These are phyloP conservation scores for Porphyrellus sp. DNA, from an alignment of 1,284 basidiomycete genomes.

Conservation along the genomic window DNA sequence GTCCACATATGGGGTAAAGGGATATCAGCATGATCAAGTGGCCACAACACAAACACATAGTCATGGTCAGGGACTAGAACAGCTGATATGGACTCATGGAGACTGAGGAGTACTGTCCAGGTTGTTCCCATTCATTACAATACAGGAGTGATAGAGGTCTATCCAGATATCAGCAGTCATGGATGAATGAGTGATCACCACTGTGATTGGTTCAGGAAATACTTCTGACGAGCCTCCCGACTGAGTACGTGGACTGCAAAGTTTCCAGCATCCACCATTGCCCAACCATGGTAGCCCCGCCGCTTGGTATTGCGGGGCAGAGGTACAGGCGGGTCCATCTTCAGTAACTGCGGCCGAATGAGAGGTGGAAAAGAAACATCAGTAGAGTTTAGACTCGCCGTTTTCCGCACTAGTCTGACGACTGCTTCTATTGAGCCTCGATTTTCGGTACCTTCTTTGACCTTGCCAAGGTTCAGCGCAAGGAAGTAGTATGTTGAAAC, in stretches of 20 bases:
- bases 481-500: background rate
- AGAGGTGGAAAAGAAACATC: background rate
- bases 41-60: no score
- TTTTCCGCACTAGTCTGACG: conserved; percentile 62
- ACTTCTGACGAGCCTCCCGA: conserved; percentile 57
- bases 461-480: conserved; percentile 38
- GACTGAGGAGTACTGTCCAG: no score
- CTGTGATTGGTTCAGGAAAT: conserved; percentile 45
- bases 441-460: conserved; percentile 78
- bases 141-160: no score
- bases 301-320: conserved; percentile 61
- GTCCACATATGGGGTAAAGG: no score
- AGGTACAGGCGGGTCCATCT: conserved; percentile 50
- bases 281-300: conserved; percentile 67
- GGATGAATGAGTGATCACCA: conserved; percentile 25
- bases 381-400: conserved; percentile 41
- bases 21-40: no score
- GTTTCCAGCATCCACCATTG: conserved; percentile 73
- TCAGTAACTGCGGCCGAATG: conserved; percentile 46
- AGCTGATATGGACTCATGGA: no score
- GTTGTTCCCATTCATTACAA: no score
- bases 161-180: background rate
- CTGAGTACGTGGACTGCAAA: conserved; percentile 76
- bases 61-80: no score
- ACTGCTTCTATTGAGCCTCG: conserved; percentile 72